phyloP scores from a whole-genome alignment of 2,329 filamentous ascomycete species.

The Nothophoma quercina region DNA sequence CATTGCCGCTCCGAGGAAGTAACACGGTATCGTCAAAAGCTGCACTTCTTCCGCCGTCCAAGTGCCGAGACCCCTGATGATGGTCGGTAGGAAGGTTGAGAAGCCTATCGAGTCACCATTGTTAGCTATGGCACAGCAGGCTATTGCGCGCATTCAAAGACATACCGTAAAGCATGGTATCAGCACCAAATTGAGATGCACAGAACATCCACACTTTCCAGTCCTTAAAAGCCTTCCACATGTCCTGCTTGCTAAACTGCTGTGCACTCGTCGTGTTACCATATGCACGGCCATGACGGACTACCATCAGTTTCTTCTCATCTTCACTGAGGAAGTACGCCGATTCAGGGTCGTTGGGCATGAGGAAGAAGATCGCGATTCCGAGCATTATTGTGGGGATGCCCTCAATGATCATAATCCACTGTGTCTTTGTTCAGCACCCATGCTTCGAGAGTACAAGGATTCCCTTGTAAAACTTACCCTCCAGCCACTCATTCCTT shows the following conservation, averaged over 20 bases:
- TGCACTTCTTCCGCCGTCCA: constrained; percentile 71
- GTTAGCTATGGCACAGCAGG: not conserved
- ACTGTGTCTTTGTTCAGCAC: constrained; percentile 50
- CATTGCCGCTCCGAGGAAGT: constrained; percentile 72
- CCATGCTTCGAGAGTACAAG: not conserved
- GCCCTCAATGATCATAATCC: constrained; percentile 71
- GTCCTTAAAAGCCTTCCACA: constrained; percentile 71
- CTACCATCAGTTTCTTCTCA: constrained; percentile 66
- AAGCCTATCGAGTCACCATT: constrained; percentile 58
- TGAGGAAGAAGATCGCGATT: constrained; percentile 61
- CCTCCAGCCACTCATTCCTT: constrained; percentile 70
- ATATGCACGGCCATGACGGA: constrained; percentile 58
- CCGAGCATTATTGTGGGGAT: constrained; percentile 63
- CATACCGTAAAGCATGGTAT: constrained; percentile 73
- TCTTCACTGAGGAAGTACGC: constrained; percentile 66
- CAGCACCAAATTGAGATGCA: constrained; percentile 73
- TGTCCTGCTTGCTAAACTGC: constrained; percentile 67
- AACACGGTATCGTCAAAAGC: constrained; percentile 79
- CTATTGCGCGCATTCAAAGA: not conserved
- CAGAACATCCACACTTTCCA: constrained; percentile 79
- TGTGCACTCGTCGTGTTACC: constrained; percentile 58
- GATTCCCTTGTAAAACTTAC: not conserved
- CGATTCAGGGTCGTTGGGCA: constrained; percentile 72
- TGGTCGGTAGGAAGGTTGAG: constrained; percentile 80
- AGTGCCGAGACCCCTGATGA: constrained; percentile 72